These are phyloP conservation scores for Penicillium silybi DNA, from an alignment of 495 filamentous ascomycete species.

Conservation along the genomic window DNA sequence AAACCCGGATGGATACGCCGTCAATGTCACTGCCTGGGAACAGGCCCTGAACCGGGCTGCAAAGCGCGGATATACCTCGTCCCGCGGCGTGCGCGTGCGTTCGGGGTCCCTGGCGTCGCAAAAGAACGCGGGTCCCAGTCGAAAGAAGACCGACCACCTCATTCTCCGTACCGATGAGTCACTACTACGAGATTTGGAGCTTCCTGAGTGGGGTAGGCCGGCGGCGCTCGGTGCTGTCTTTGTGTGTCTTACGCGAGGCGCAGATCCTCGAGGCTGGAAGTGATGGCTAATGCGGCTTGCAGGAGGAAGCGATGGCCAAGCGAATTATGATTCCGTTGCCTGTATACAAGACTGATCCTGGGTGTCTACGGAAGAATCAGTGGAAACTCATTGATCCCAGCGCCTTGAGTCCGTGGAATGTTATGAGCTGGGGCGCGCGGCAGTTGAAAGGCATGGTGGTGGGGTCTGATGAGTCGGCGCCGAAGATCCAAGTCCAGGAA, in stretches of 20 bases:
- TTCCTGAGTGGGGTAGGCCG: slow-evolving; percentile 75
- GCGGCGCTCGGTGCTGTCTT: slow-evolving; percentile 78
- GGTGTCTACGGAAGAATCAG: slow-evolving; percentile 44
- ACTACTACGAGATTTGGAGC: slow-evolving; percentile 67
- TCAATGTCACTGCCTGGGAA: slow-evolving; percentile 84
- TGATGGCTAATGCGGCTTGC: neutral
- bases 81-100: slow-evolving; percentile 26
- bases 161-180: slow-evolving; percentile 64
- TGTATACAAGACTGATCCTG: slow-evolving; percentile 57
- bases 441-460: slow-evolving; percentile 61
- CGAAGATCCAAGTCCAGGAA: slow-evolving; percentile 33
- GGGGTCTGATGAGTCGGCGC: slow-evolving; percentile 31
- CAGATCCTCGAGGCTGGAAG: neutral
- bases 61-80: slow-evolving; percentile 59
- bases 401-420: slow-evolving; percentile 50
- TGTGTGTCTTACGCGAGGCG: slow-evolving; percentile 27
- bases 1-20: slow-evolving; percentile 86
- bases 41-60: slow-evolving; percentile 65
- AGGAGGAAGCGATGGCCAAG: slow-evolving; percentile 65
- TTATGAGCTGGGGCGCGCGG: slow-evolving; percentile 72
- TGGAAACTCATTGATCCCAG: slow-evolving; percentile 54
- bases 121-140: neutral
- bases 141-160: slow-evolving; percentile 46
- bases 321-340: slow-evolving; percentile 65
- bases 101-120: slow-evolving; percentile 14